Evolutionary conservation across 2,329 filamentous ascomycete species (phyloP).

Genomic region (Pyrenochaeta sp.): DNA sequence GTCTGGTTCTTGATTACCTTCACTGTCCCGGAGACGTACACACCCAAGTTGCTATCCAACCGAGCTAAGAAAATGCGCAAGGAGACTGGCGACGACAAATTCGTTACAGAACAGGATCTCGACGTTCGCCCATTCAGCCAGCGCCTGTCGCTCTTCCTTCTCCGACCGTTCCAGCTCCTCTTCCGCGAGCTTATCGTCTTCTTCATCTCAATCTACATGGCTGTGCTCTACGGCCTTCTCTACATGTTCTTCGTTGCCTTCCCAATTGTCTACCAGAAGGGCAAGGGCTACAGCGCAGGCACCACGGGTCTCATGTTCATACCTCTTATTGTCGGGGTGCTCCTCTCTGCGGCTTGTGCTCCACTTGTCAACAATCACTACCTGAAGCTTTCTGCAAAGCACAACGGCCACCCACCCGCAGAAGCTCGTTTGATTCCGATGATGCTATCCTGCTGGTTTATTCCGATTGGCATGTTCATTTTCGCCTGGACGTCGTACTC

Average conservation of each 20-base stretch:
- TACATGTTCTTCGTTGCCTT: slow-evolving; percentile 73
- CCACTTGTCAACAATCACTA: slow-evolving; percentile 86
- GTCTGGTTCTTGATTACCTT: slow-evolving; percentile 82
- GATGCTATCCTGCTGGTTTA: slow-evolving; percentile 63
- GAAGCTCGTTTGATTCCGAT: slow-evolving; percentile 83
- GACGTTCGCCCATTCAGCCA: slow-evolving; percentile 75
- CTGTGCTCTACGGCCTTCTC: slow-evolving; percentile 76
- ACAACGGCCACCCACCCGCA: slow-evolving; percentile 77
- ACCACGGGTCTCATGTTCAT: slow-evolving; percentile 88
- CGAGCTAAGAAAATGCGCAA: slow-evolving; percentile 77
- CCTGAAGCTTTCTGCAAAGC: slow-evolving; percentile 66
- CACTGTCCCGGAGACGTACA: slow-evolving; percentile 90
- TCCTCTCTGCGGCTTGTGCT: slow-evolving; percentile 71
- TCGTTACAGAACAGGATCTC: slow-evolving; percentile 83
- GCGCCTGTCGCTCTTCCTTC: slow-evolving; percentile 75
- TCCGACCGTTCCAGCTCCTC: slow-evolving; percentile 85
- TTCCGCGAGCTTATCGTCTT: slow-evolving; percentile 87
- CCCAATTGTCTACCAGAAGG: slow-evolving; percentile 75
- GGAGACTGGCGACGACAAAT: slow-evolving; percentile 70
- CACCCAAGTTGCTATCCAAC: slow-evolving; percentile 76
- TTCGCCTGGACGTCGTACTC: slow-evolving; percentile 76
- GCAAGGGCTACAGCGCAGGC: slow-evolving; percentile 79
- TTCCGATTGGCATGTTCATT: slow-evolving; percentile 72
- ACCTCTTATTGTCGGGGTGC: slow-evolving; percentile 78
- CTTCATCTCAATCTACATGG: slow-evolving; percentile 86